Evolutionary conservation across 2,329 filamentous ascomycete genomes (phyloP), one percentile per base, ranked within the genome.

Genomic region (Hypoxylon sp.): DNA sequence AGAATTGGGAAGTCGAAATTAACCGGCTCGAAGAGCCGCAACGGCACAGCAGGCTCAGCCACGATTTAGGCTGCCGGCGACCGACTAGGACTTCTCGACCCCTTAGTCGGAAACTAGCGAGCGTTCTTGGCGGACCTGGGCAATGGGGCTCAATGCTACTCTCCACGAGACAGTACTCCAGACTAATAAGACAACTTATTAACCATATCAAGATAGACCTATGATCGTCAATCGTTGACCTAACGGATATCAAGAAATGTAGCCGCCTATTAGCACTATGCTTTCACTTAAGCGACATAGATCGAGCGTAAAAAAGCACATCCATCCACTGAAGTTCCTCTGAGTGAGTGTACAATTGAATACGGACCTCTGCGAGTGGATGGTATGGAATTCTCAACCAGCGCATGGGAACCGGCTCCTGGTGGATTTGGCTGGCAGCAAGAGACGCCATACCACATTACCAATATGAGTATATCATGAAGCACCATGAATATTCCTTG

Each of bases 21-120:
- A 64, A 30, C 8, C 40, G 40, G 10, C 40, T 40, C 33, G 30
- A 57, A 22, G 61, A 63, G 48, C 61, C 54, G 61, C 46, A 51
- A n/a, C 33, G 33, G 49, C 53, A 58, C 46, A 64, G 54, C 37
- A 37, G 3, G n/a, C 46, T 54, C 20, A 64, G 61, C 61, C 61
- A 53, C 46, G 17, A 13, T 6, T 31, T 40, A 14, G 31, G 35
- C 20, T 17, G 10, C 30, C n/a, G 14, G 27, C 54, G 27, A 27
- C 22, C 14, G n/a, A 44, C 20, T 17, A 44, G 37, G 10, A 31
- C 44, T 14, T 40, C 48, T 25, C 11, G 20, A 30, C 20, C 57
- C 46, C 25, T 37, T 11, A 50, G 33, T 54, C 20, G 8, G 30
- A 54, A 11, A 49, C 46, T 49, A 27, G 46, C 10, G 22, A 49